Evolutionary conservation across 2,329 filamentous ascomycete species (phyloP), one percentile per base, ranked within the genome.

Genomic region (Diaporthe capsici): DNA sequence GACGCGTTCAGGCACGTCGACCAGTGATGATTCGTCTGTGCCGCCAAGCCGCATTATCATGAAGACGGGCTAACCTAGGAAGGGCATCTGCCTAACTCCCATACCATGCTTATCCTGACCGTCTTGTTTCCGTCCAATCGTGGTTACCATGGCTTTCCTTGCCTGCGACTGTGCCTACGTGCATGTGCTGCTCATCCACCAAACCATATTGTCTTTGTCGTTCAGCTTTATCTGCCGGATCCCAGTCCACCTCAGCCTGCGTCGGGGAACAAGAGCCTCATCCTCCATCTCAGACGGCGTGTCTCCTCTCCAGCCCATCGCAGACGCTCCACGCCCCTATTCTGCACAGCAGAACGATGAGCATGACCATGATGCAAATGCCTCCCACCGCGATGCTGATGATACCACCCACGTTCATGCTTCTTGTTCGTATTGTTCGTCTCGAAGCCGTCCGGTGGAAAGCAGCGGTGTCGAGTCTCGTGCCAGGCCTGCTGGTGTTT

Each of bases 321-420:
- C 44, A 22, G 7, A 74, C 5, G 10, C 71, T 76, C 75, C 72
- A 76, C 4, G 75, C 75, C 22, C 65, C 71, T 17, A 76, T 74
- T 17, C 65, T 67, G 57, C 72, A 76, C 17, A 76, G 72, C 49
- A 76, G 49, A 8, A 67, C n/a, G 31, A 74, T 39, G 37, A 74
- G 31, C 13, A 76, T 67, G 39, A 68, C 72, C 6, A 42, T 44
- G 31, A 76, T 74, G 42, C 72, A 73, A 13, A 49, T 60, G 49
- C 72, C 72, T 37, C 75, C 72, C 25, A 34, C 65, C 4, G 58
- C 58, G 15, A 76, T 72, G n/a, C 65, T 31, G 47, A 74, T 47
- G 20, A 74, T 49, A 20, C 39, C 72, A n/a, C 65, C 25, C 25
- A 67, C 42, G 58, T 39, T 25, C 75, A 76, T 74, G 20, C 1